phyloP scores from a whole-genome alignment of 768 basidiomycete genomes.

The Kwoniella europaea region DNA sequence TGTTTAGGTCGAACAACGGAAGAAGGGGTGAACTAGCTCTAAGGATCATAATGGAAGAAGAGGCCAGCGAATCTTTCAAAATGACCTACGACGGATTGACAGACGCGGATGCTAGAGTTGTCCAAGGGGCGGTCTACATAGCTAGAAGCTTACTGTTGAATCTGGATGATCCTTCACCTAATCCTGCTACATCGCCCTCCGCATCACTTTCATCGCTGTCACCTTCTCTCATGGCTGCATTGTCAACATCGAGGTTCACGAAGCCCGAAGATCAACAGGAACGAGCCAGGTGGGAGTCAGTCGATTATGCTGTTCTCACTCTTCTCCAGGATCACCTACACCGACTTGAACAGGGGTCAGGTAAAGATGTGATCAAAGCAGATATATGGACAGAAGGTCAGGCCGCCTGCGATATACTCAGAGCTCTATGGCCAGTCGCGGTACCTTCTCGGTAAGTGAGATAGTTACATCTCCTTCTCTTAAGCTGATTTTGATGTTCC shows the following conservation, averaged over 20 bases:
- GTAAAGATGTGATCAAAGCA: constrained; percentile 23
- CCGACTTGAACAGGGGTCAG: constrained; percentile 27
- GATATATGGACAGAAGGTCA: constrained; percentile 52
- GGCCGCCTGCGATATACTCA: constrained; percentile 43
- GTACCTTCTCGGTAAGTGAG: constrained; percentile 38
- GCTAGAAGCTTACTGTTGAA: constrained; percentile 34
- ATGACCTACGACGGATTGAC: constrained; percentile 22
- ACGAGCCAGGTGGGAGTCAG: constrained; percentile 43
- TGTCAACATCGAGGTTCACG: constrained; percentile 34
- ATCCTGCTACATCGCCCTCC: constrained; percentile 9
- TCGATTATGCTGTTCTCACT: constrained; percentile 52
- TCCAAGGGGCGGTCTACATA: constrained; percentile 44
- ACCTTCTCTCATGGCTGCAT: constrained; percentile 45
- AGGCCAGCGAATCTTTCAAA: not conserved
- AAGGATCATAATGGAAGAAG: constrained; percentile 38
- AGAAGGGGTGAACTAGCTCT: constrained; percentile 40
- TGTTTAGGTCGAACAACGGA: constrained; percentile 40
- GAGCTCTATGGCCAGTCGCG: constrained; percentile 33
- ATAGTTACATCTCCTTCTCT: not conserved
- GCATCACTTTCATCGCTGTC: constrained; percentile 40
- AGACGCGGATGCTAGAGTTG: constrained; percentile 35
- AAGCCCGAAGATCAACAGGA: constrained; percentile 20
- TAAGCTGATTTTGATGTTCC: not conserved
- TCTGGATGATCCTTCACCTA: constrained; percentile 24
- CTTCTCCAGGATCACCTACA: constrained; percentile 53